phyloP scores from a whole-genome alignment of 768 basidiomycete genomes.

The Kwoniella heveanensis region DNA sequence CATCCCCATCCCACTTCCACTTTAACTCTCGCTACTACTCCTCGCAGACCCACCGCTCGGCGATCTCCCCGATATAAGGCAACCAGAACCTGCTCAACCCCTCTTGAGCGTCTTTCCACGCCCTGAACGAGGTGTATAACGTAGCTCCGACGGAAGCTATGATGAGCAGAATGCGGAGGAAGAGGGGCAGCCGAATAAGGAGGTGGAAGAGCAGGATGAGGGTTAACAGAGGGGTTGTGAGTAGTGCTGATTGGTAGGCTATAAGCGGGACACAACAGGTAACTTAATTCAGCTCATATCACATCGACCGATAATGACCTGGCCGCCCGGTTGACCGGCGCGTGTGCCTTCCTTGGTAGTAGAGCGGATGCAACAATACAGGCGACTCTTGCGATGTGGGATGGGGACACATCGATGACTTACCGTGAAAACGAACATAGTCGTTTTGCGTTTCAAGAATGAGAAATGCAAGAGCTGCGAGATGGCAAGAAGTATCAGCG shows the following conservation, averaged over 20 bases:
- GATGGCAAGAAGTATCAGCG: no score
- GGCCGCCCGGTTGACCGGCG: no score
- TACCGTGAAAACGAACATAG: slow-evolving; percentile 76
- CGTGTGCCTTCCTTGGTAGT: no score
- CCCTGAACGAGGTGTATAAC: slow-evolving; percentile 63
- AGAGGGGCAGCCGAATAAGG: slow-evolving; percentile 62
- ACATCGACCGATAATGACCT: no score
- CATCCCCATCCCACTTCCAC: no score
- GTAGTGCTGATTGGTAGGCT: slow-evolving; percentile 79
- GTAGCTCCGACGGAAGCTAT: slow-evolving; percentile 59
- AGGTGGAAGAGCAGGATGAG: slow-evolving; percentile 63
- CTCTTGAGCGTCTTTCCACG: slow-evolving; percentile 55
- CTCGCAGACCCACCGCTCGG: slow-evolving; percentile 70
- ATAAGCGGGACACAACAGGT: no score
- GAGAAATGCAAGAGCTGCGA: slow-evolving; percentile 66
- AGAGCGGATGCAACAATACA: no score
- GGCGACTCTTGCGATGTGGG: no score
- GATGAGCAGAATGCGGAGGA: slow-evolving; percentile 62
- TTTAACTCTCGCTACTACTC: no score
- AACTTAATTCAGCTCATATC: no score
- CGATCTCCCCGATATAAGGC: slow-evolving; percentile 67
- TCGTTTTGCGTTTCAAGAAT: slow-evolving; percentile 77
- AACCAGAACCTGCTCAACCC: slow-evolving; percentile 65
- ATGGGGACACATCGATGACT: slow-evolving; percentile 38
- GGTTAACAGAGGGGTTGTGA: slow-evolving; percentile 67